Percentiles rank a stretch among this genome's conserved stretches.
These are phyloP conservation scores for Elongisporangium senticosum DNA, from an alignment of 352 stramenopile genomes.

Conservation along the genomic window DNA sequence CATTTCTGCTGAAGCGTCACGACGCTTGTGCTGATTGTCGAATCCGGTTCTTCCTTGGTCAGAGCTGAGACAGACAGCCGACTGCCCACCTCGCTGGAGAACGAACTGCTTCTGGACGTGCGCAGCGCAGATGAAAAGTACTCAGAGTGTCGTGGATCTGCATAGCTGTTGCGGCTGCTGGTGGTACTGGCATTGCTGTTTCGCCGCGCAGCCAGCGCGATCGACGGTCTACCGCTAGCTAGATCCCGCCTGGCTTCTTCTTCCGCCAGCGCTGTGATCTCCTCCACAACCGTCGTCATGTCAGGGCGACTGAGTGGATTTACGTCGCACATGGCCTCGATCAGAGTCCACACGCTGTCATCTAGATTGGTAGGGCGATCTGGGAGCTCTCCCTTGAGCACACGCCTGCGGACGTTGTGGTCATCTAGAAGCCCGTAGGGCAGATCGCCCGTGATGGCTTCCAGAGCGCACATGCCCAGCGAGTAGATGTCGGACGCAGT, in stretches of 20 bases:
- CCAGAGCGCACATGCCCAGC: conserved; percentile 60
- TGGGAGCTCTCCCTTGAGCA: conserved; percentile 38
- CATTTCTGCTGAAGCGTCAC: conserved; percentile 64
- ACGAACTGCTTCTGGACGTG: neutral
- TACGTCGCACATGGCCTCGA: conserved; percentile 48
- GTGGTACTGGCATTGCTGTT: conserved; percentile 3
- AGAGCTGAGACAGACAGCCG: neutral
- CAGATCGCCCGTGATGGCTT: conserved; percentile 52
- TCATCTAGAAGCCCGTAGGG: conserved; percentile 55
- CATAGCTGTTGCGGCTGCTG: neutral
- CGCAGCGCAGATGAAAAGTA: neutral
- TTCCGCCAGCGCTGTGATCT: conserved; percentile 38
- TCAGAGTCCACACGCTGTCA: conserved; percentile 38
- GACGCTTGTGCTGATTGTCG: conserved; percentile 14
- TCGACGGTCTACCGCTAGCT: conserved; percentile 11
- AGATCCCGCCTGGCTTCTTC: conserved; percentile 37
- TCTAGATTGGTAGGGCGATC: conserved; percentile 25
- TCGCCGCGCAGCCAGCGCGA: neutral
- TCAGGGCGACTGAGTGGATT: conserved; percentile 37
- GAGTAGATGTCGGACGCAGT: conserved; percentile 52
- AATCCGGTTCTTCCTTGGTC: conserved; percentile 3
- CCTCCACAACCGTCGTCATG: conserved; percentile 39
- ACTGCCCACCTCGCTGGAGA: neutral
- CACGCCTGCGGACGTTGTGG: conserved; percentile 26
- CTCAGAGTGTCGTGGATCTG: neutral